Evolutionary conservation across 192 early-diverging fungal species (phyloP).

Genomic region (Chytriomyces sp.): DNA sequence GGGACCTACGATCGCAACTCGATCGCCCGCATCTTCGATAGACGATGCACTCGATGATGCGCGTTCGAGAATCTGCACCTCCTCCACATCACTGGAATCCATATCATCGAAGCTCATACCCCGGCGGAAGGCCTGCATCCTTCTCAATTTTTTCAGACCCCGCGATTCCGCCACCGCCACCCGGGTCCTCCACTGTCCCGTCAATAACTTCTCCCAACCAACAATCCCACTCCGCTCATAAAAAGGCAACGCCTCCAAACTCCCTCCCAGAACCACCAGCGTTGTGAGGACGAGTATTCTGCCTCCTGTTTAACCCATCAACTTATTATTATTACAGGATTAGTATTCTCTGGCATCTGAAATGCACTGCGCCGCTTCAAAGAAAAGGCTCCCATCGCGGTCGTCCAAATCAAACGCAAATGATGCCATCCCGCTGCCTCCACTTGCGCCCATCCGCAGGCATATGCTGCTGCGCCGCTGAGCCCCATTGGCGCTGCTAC

Average conservation of each 20-base stretch:
- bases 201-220: background rate
- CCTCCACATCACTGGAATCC: background rate
- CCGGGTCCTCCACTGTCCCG: background rate
- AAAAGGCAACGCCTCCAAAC: conserved; percentile 29
- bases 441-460: background rate
- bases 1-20: background rate
- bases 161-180: background rate
- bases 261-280: background rate
- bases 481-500: background rate
- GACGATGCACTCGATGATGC: background rate
- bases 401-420: conserved; percentile 27
- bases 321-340: background rate
- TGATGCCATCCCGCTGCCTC: background rate
- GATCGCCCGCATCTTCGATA: background rate
- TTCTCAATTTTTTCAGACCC: background rate
- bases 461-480: background rate
- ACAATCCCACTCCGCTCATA: background rate
- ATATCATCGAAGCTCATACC: background rate
- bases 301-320: conserved; percentile 1
- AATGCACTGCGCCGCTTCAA: conserved; percentile 28
- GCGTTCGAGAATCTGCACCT: background rate
- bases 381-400: conserved; percentile 18
- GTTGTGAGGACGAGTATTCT: background rate
- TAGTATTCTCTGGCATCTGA: background rate
- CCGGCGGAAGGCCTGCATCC: background rate